phyloP scores from a whole-genome alignment of 2,329 filamentous ascomycete genomes.

The Cyphellophora europaea region DNA sequence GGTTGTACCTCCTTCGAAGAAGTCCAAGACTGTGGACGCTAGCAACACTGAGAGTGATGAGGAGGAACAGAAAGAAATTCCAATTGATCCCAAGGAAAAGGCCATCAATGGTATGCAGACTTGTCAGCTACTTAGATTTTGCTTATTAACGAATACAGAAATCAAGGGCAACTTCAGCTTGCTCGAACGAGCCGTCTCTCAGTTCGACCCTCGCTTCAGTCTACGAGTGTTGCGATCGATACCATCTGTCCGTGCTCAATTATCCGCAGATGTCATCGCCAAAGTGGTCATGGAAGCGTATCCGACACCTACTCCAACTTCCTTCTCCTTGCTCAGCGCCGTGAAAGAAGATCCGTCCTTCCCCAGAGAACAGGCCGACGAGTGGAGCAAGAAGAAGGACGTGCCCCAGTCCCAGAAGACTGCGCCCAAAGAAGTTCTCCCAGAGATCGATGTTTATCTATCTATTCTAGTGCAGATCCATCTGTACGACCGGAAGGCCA shows the following conservation, averaged over 20 bases:
- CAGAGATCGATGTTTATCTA: conserved; percentile 82
- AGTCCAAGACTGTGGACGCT: conserved; percentile 60
- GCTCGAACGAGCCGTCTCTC: conserved; percentile 79
- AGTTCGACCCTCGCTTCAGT: conserved; percentile 93
- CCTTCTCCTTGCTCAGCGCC: conserved; percentile 60
- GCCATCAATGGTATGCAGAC: conserved; percentile 35
- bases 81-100: conserved; percentile 38
- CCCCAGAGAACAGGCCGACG: conserved; percentile 46
- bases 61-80: conserved; percentile 31
- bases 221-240: conserved; percentile 90
- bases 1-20: conserved; percentile 66
- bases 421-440: conserved; percentile 63
- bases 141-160: conserved; percentile 44
- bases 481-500: conserved; percentile 76
- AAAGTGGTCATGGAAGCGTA: conserved; percentile 77
- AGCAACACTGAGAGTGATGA: conserved; percentile 33
- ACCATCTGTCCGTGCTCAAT: conserved; percentile 86
- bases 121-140: background rate
- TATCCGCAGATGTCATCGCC: conserved; percentile 71
- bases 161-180: conserved; percentile 91
- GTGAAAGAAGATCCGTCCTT: conserved; percentile 52
- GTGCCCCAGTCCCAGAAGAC: conserved; percentile 53
- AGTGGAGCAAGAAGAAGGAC: conserved; percentile 61
- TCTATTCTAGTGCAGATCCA: conserved; percentile 80
- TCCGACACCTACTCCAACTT: conserved; percentile 55